A percentile compares a stretch with the other conserved stretches of the same genome.
Evolutionary conservation across 441 rosid genomes (phyloP).

Genomic region (Capsella rubella): DNA sequence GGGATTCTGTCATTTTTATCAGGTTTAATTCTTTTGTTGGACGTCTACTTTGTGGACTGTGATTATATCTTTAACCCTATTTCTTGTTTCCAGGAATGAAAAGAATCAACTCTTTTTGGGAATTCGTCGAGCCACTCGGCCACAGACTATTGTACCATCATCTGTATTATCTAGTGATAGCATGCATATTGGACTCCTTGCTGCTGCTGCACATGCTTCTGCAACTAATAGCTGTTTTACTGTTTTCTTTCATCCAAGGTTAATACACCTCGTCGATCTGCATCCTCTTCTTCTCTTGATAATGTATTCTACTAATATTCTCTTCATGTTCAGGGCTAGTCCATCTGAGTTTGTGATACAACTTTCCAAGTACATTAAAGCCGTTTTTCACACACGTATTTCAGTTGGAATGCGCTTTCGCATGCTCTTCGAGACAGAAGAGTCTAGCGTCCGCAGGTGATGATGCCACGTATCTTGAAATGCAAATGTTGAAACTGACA

Average conservation of each 20-base stretch:
- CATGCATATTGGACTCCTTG: slow-evolving; percentile 90
- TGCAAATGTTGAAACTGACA: neutral
- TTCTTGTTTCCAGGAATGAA: slow-evolving; percentile 60
- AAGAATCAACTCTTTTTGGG: slow-evolving; percentile 83
- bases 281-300: slow-evolving; percentile 1
- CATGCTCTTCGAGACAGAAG: slow-evolving; percentile 58
- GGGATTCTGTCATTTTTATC: slow-evolving; percentile 81
- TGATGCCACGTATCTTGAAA: slow-evolving; percentile 3
- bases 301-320: slow-evolving; percentile 8
- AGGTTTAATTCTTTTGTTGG: slow-evolving; percentile 44
- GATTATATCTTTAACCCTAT: slow-evolving; percentile 16
- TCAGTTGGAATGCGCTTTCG: slow-evolving; percentile 58
- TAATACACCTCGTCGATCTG: neutral
- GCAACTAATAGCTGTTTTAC: slow-evolving; percentile 82
- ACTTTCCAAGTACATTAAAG: slow-evolving; percentile 51
- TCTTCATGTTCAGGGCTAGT: slow-evolving; percentile 45
- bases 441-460: slow-evolving; percentile 55
- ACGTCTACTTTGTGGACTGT: neutral
- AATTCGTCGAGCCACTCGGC: slow-evolving; percentile 73
- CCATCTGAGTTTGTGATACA: slow-evolving; percentile 56
- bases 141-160: slow-evolving; percentile 78
- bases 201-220: slow-evolving; percentile 92
- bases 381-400: slow-evolving; percentile 51
- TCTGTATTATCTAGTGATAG: slow-evolving; percentile 87
- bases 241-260: slow-evolving; percentile 87